Evolutionary conservation across 352 stramenopile genomes (phyloP).

Genomic region (Pythium chondricola): DNA sequence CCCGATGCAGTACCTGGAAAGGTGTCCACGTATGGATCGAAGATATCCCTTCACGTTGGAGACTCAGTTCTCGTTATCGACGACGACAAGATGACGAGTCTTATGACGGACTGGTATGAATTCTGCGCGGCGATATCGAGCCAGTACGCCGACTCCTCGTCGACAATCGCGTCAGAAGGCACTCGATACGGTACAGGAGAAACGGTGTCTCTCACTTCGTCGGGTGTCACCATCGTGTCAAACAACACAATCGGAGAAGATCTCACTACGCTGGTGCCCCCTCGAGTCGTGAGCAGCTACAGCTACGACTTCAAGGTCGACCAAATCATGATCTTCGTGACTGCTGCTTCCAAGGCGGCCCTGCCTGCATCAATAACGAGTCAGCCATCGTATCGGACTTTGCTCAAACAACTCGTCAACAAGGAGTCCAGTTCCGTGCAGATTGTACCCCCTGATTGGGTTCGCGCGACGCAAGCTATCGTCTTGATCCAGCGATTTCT

Average conservation of each 20-base stretch:
- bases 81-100: slow-evolving; percentile 53
- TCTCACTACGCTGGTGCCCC: background rate
- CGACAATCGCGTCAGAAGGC: background rate
- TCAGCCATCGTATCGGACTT: slow-evolving; percentile 62
- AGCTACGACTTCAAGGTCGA: slow-evolving; percentile 72
- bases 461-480: slow-evolving; percentile 62
- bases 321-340: slow-evolving; percentile 65
- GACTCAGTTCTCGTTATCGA: slow-evolving; percentile 71
- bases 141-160: slow-evolving; percentile 22
- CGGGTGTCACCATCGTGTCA: slow-evolving; percentile 9
- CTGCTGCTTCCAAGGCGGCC: slow-evolving; percentile 33
- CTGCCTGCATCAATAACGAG: slow-evolving; percentile 20
- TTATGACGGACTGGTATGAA: slow-evolving; percentile 57
- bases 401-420: slow-evolving; percentile 74
- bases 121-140: slow-evolving; percentile 53
- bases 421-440: slow-evolving; percentile 36
- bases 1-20: slow-evolving; percentile 41
- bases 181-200: slow-evolving; percentile 3
- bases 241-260: slow-evolving; percentile 9
- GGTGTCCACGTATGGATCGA: slow-evolving; percentile 63
- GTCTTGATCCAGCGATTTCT: slow-evolving; percentile 78
- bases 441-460: slow-evolving; percentile 53
- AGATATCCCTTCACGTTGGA: slow-evolving; percentile 56
- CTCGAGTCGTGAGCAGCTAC: slow-evolving; percentile 33
- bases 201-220: slow-evolving; percentile 20